phyloP scores from a whole-genome alignment of 179 eudicot species.

The Spergularia azorica region DNA sequence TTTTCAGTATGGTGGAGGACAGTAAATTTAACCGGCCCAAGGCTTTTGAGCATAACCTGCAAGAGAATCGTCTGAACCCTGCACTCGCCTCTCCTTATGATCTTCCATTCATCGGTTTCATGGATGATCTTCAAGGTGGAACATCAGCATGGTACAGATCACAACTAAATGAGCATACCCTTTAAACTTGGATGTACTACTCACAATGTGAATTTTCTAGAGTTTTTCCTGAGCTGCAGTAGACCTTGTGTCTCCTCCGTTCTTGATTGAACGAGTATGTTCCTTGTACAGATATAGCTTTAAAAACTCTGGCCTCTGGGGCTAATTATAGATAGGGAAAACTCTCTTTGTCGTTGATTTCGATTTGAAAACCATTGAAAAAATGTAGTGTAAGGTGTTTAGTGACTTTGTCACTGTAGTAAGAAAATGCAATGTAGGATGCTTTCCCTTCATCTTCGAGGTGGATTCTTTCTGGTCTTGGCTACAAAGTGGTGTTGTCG shows the following conservation, averaged over 20 bases:
- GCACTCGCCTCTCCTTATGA: slow-evolving; percentile 7
- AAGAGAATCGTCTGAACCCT: slow-evolving; percentile 6
- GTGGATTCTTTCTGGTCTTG: too few species aligned
- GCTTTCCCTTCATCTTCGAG: too few species aligned
- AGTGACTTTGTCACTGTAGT: too few species aligned
- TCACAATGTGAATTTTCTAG: not conserved
- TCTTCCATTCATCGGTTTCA: slow-evolving; percentile 17
- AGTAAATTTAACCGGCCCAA: slow-evolving; percentile 14
- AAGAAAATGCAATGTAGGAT: too few species aligned
- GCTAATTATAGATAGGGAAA: slow-evolving; percentile 12
- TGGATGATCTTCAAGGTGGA: slow-evolving; percentile 21
- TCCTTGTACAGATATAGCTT: not conserved
- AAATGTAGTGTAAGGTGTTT: not conserved
- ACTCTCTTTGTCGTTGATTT: not conserved
- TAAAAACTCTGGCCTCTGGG: not conserved
- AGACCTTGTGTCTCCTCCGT: slow-evolving; percentile 2
- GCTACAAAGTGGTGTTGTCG: too few species aligned
- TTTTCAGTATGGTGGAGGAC: slow-evolving; percentile 12
- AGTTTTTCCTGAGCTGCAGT: not conserved
- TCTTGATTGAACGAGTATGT: not conserved
- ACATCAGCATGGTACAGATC: slow-evolving; percentile 22
- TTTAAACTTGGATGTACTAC: not conserved
- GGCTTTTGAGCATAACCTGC: slow-evolving; percentile 14
- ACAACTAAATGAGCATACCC: not conserved
- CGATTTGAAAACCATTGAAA: not conserved